Percentiles rank a stretch among this genome's conserved stretches.
phyloP scores from a whole-genome alignment of 2,329 filamentous ascomycete genomes.

The Westerdykella sp. region DNA sequence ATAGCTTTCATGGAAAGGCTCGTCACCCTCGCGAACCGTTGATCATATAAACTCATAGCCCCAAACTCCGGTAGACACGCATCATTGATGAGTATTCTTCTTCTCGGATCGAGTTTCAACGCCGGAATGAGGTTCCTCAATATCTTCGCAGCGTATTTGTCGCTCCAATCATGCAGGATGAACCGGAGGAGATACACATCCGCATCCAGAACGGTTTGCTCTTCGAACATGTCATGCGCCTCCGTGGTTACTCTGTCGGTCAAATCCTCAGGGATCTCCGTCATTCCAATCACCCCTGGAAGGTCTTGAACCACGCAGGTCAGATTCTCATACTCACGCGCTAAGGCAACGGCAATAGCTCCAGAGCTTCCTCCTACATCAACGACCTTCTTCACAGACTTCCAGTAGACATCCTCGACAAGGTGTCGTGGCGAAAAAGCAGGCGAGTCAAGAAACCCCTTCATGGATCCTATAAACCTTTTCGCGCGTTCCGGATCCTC shows the following conservation, averaged over 20 bases:
- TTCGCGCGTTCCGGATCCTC: slow-evolving; percentile 3
- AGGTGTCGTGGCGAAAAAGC: slow-evolving; percentile 1
- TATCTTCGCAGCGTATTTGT: slow-evolving; percentile 27
- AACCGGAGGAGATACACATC: slow-evolving; percentile 22
- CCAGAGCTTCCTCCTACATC: background rate
- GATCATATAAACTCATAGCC: background rate
- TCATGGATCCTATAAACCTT: slow-evolving; percentile 2
- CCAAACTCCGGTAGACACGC: slow-evolving; percentile 2
- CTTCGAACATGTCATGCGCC: slow-evolving; percentile 3
- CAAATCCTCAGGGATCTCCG: background rate
- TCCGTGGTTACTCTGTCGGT: background rate
- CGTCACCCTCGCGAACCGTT: background rate
- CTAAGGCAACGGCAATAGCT: slow-evolving; percentile 2
- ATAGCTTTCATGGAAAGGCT: too few species aligned
- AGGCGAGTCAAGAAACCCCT: slow-evolving; percentile 1
- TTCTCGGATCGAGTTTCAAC: slow-evolving; percentile 8
- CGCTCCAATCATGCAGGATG: slow-evolving; percentile 32
- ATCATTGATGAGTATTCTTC: slow-evolving; percentile 6
- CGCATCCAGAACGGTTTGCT: slow-evolving; percentile 8
- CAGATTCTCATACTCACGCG: slow-evolving; percentile 4
- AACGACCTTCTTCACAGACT: background rate
- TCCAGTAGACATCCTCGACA: slow-evolving; percentile 2
- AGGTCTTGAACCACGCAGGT: slow-evolving; percentile 10
- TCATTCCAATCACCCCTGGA: background rate
- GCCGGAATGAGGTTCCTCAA: slow-evolving; percentile 24